Percentiles rank a stretch among this genome's conserved stretches.
These are phyloP conservation scores for Pleoardoris graminearum DNA, from an alignment of 2,329 filamentous ascomycete genomes.

Conservation along the genomic window DNA sequence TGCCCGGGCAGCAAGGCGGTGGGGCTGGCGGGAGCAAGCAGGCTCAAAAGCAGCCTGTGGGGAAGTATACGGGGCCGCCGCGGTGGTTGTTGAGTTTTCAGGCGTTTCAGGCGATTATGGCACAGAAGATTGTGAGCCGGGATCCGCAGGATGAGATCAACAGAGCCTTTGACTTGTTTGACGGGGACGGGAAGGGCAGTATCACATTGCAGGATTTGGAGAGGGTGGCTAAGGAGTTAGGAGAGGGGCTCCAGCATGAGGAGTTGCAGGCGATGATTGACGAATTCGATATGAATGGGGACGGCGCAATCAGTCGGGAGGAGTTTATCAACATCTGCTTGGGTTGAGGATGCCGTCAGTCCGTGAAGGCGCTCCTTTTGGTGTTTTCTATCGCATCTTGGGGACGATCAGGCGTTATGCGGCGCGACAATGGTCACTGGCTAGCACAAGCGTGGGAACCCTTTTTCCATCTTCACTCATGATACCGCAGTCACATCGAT, in stretches of 20 bases:
- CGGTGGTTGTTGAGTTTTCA: constrained; percentile 73
- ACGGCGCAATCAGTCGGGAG: constrained; percentile 71
- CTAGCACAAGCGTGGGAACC: not conserved
- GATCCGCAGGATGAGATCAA: constrained; percentile 91
- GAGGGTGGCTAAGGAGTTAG: constrained; percentile 84
- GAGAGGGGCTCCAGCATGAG: constrained; percentile 89
- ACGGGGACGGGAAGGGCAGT: constrained; percentile 86
- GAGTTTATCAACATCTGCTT: constrained; percentile 70
- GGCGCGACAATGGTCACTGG: not conserved
- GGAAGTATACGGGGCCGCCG: constrained; percentile 30
- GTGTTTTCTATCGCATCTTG: not conserved
- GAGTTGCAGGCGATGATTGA: constrained; percentile 96
- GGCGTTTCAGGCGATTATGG: constrained; percentile 73
- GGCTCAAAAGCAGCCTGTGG: constrained; percentile 18
- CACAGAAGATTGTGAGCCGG: constrained; percentile 76
- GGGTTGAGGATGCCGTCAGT: constrained; percentile 31
- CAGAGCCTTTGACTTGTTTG: constrained; percentile 90
- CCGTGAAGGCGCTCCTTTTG: not conserved
- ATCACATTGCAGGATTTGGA: constrained; percentile 88
- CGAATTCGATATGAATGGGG: constrained; percentile 93
- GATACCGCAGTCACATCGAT: constrained; percentile 16
- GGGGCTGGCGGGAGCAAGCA: constrained; percentile 8
- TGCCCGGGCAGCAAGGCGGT: constrained; percentile 10
- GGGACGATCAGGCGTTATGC: not conserved
- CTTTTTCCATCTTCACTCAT: not conserved